phyloP scores from a whole-genome alignment of 176 grass and related monocot species.

The Eremochloa ophiuroides region DNA sequence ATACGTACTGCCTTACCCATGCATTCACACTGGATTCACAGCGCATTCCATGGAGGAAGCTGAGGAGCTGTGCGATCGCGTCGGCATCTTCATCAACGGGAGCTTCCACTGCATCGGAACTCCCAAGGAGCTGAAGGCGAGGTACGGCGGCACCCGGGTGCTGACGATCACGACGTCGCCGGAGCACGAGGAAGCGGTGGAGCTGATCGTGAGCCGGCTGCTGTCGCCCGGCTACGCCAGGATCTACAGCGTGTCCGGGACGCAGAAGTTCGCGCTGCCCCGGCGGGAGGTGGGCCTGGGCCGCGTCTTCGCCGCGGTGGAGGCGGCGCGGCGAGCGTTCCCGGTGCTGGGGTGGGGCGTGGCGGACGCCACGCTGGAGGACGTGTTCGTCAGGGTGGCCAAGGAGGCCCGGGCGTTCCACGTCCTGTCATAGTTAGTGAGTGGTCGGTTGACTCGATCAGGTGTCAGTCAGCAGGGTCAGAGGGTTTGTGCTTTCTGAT shows the following conservation, averaged over 20 bases:
- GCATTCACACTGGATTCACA: slow-evolving; percentile 24
- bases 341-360: slow-evolving; percentile 77
- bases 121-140: slow-evolving; percentile 71
- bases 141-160: slow-evolving; percentile 60
- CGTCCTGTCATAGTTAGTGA: slow-evolving; percentile 39
- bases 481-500: too few relatives aligned
- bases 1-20: not conserved
- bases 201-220: slow-evolving; percentile 26
- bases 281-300: slow-evolving; percentile 46
- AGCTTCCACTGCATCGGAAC: slow-evolving; percentile 81
- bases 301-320: slow-evolving; percentile 55
- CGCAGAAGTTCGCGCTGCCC: slow-evolving; percentile 75
- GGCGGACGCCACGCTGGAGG: slow-evolving; percentile 72
- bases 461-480: too few relatives aligned
- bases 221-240: slow-evolving; percentile 43
- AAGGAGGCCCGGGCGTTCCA: slow-evolving; percentile 58
- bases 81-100: slow-evolving; percentile 80
- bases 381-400: slow-evolving; percentile 86
- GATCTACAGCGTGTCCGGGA: slow-evolving; percentile 70
- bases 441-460: not conserved
- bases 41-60: slow-evolving; percentile 99
- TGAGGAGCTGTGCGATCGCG: slow-evolving; percentile 66
- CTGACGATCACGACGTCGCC: slow-evolving; percentile 64
- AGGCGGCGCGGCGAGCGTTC: slow-evolving; percentile 44
- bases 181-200: slow-evolving; percentile 52